Evolutionary conservation across 768 basidiomycete species (phyloP).

Genomic region (Cubamyces sp.): DNA sequence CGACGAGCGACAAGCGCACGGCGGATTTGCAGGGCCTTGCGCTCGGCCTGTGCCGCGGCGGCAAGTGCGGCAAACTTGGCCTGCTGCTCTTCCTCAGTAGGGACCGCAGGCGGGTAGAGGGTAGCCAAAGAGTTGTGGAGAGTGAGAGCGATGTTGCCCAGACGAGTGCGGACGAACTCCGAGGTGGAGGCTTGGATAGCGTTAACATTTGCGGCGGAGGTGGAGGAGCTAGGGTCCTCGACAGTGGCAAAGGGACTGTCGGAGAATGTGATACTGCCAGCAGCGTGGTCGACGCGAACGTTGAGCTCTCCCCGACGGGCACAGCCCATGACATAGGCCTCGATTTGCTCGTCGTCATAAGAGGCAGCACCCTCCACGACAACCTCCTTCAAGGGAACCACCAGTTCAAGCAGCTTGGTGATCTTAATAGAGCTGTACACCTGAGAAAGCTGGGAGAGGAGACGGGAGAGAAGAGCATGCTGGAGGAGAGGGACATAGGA

Average conservation of each 20-base stretch:
- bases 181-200: constrained; percentile 72
- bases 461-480: constrained; percentile 87
- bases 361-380: constrained; percentile 47
- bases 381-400: constrained; percentile 68
- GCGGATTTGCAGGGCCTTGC: constrained; percentile 74
- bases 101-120: constrained; percentile 50
- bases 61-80: constrained; percentile 63
- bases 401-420: constrained; percentile 74
- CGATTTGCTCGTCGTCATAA: constrained; percentile 78
- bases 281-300: constrained; percentile 88
- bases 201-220: constrained; percentile 39
- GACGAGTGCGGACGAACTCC: constrained; percentile 75
- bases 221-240: constrained; percentile 42
- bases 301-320: constrained; percentile 84
- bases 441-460: constrained; percentile 89
- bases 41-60: constrained; percentile 70
- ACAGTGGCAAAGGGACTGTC: constrained; percentile 68
- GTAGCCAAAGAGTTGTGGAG: constrained; percentile 71
- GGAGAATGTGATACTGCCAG: constrained; percentile 81
- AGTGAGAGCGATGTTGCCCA: constrained; percentile 73
- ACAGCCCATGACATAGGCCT: constrained; percentile 93
- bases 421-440: constrained; percentile 90
- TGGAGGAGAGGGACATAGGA: constrained; percentile 90
- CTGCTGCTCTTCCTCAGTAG: constrained; percentile 59
- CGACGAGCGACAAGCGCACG: constrained; percentile 85